Base-by-base conservation (phyloP, 805 yeast genomes). In the Candida krabiensis region DNA sequence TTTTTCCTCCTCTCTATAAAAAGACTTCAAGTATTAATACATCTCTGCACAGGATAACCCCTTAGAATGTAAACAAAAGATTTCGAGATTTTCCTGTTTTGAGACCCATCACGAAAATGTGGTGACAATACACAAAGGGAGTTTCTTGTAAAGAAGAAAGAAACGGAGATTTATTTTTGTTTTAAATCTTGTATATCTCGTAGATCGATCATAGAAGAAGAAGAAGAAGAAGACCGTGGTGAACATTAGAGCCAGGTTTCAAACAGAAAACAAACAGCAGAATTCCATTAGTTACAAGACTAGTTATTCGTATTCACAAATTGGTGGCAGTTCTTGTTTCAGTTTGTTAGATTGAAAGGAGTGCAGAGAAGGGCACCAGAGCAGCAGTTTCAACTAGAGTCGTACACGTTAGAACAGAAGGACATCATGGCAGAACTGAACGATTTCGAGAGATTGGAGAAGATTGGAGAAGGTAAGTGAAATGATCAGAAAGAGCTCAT, bases 401-500 rank as follows among this genome's bases (percentile, higher is more conserved):
- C 35, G 27, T 16, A 17, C 23, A 14, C 38, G 9, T 6, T 9
- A 27, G 13, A 21, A 23, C 13, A 17, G 9, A 22, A 25, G 22
- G 13, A 19, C 38, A 52, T 9, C 13, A 87, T 87, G 90, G 90
- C 85, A 32, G 98, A 93, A 55, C 71, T 93, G 46, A 80, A 89
- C 25, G 96, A 91, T 63, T 91, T 84, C 64, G 95, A 89, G 60
- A 85, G 95, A 56, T 79, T 91, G 48, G 99, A 93, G 63, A 93
- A 93, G 64, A 87, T 93, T 35, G 99, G 99, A 31, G 99, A 93
- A 68, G 97, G 95, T 73, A 64, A 37, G 76, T 62, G n/a, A n/a
- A n/a, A n/a, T n/a, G n/a, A n/a, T n/a, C n/a, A n/a, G n/a, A n/a
- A n/a, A n/a, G n/a, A n/a, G n/a, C n/a, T n/a, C n/a, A n/a, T n/a